phyloP scores from a whole-genome alignment of 2,329 filamentous ascomycete species.

The Aspergillus pseudoterreus region DNA sequence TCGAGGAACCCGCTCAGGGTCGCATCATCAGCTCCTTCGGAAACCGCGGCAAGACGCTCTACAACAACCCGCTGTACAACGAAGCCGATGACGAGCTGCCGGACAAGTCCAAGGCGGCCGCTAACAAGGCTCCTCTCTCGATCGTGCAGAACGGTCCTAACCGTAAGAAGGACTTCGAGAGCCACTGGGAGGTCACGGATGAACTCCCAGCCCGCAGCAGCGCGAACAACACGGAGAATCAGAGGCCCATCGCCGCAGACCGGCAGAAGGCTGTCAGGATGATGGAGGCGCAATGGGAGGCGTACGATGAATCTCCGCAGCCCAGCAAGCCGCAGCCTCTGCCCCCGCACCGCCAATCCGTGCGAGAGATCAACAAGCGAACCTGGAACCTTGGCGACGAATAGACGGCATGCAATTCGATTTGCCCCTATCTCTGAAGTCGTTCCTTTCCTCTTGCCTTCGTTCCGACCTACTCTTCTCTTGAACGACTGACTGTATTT shows the following conservation, averaged over 20 bases:
- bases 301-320: slow-evolving; percentile 36
- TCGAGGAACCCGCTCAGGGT: slow-evolving; percentile 45
- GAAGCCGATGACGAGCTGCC: slow-evolving; percentile 47
- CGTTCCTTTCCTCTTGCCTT: neutral
- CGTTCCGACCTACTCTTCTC: neutral
- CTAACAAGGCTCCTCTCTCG: slow-evolving; percentile 49
- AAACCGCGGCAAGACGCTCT: slow-evolving; percentile 68
- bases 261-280: slow-evolving; percentile 68
- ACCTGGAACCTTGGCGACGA: slow-evolving; percentile 44
- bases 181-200: slow-evolving; percentile 75
- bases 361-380: slow-evolving; percentile 29
- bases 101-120: slow-evolving; percentile 7
- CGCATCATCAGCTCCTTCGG: slow-evolving; percentile 49
- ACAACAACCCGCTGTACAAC: slow-evolving; percentile 71
- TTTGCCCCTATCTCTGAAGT: neutral
- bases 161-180: slow-evolving; percentile 70
- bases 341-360: slow-evolving; percentile 21
- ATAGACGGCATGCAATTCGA: slow-evolving; percentile 10
- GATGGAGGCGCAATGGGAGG: slow-evolving; percentile 61
- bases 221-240: slow-evolving; percentile 25
- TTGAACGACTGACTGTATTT: neutral
- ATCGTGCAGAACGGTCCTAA: slow-evolving; percentile 70
- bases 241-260: slow-evolving; percentile 51
- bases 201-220: slow-evolving; percentile 29
- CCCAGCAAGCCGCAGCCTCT: slow-evolving; percentile 23